Evolutionary conservation across 1,139 yeast species (phyloP).

Genomic region (Scheffersomyces insectosa): DNA sequence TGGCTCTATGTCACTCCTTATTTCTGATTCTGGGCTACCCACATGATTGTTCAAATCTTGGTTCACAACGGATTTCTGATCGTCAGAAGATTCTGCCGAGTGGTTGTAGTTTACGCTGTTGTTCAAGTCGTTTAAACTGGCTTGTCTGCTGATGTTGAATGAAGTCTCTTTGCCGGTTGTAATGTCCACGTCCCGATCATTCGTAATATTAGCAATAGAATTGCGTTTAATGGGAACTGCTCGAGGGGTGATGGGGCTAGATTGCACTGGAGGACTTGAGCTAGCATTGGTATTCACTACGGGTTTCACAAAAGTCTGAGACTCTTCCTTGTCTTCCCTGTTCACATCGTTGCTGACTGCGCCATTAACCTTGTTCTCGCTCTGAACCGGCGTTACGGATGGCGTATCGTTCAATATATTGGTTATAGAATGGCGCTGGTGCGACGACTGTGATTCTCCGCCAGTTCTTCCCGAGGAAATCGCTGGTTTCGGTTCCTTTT

Average conservation of each 20-base stretch:
- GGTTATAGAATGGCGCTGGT: conserved; percentile 22
- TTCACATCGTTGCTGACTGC: too few species aligned
- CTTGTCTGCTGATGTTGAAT: conserved; percentile 3
- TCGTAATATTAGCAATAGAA: conserved; percentile 49
- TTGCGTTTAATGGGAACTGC: conserved; percentile 24
- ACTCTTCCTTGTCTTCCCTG: not conserved
- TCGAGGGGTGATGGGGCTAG: not conserved
- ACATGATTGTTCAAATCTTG: too few species aligned
- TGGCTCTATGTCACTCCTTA: too few species aligned
- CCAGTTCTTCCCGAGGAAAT: not conserved
- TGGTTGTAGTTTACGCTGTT: too few species aligned
- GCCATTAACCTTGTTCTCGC: too few species aligned
- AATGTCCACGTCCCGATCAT: conserved; percentile 45
- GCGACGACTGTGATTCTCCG: conserved; percentile 5
- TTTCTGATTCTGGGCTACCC: too few species aligned
- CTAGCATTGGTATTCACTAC: not conserved
- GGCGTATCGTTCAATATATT: conserved; percentile 22
- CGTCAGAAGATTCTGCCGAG: too few species aligned
- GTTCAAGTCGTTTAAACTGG: conserved; percentile 1
- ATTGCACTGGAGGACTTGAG: not conserved
- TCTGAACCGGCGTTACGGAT: not conserved
- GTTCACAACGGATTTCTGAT: too few species aligned
- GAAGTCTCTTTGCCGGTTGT: conserved; percentile 36
- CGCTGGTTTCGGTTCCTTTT: conserved; percentile 5
- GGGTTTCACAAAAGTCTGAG: conserved; percentile 6